Evolutionary conservation across 163 green algal genomes (phyloP).

Genomic region (Scenedesmus sp.): DNA sequence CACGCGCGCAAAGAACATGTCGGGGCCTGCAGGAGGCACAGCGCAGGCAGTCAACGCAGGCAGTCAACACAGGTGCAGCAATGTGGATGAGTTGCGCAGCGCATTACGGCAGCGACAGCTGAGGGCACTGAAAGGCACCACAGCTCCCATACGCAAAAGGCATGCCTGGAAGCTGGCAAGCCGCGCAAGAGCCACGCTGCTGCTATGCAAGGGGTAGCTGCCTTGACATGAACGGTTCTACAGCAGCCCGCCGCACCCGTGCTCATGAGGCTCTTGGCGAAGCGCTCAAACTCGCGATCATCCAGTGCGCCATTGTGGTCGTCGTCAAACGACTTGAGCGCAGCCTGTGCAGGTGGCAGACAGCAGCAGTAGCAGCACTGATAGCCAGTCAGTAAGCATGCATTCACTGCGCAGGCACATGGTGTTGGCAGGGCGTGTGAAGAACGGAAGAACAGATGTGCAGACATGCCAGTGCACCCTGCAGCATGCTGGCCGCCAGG

Average conservation of each 20-base stretch:
- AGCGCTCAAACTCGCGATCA: constrained; percentile 45
- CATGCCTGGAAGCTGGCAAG: neutral
- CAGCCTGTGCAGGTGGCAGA: neutral
- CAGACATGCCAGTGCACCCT: neutral
- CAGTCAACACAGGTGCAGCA: neutral
- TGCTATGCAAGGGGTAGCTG: neutral
- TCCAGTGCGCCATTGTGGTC: constrained; percentile 48
- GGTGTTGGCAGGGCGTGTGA: neutral
- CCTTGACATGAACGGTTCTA: neutral
- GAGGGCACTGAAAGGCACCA: neutral
- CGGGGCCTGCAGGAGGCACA: constrained; percentile 16
- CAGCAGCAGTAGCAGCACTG: neutral
- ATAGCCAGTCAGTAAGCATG: neutral
- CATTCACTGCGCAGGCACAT: neutral
- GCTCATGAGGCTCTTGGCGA: constrained; percentile 51
- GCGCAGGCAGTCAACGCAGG: neutral
- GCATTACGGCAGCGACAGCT: too few relatives aligned
- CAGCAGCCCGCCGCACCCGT: neutral
- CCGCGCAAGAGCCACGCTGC: neutral
- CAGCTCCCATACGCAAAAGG: neutral
- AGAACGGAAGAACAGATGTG: neutral
- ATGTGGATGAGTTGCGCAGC: neutral
- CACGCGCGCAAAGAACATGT: constrained; percentile 52
- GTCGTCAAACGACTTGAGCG: constrained; percentile 43
- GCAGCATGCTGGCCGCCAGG: neutral